Base-by-base conservation (phyloP, 345 rosid genomes). In the Corymbia maculata region DNA sequence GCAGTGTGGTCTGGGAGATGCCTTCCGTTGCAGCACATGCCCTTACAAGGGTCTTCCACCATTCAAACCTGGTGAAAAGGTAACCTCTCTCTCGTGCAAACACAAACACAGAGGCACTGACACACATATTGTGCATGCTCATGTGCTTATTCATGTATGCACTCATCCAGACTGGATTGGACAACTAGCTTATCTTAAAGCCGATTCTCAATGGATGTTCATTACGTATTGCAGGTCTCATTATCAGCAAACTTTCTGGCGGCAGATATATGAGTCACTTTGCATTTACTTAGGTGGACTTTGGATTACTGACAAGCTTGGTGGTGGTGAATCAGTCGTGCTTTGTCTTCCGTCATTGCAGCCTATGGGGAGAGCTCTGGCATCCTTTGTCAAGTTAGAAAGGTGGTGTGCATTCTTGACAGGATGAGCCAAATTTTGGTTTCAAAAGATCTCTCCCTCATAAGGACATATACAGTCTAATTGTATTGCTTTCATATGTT, bases 1-100 rank as follows among this genome's bases (percentile, higher is more conserved):
- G 88, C 94, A 98, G 99, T 95, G 99, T 91, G 99, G 99, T 52
- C 93, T 98, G 2, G 99, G 99, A 85, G 99, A 97, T 91, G 99
- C 99, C 52, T 98, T 98, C 90, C 98, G 99, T 47, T 97, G 99
- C 87, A 75, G 97, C 86, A 94, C 99, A 53, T 98, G 99, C 89
- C 99, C 99, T 85, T 98, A 96, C 93, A 95, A 94, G 90, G 99
- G 99, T 87, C 98, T 96, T 75, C 96, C 98, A 47, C 90, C 97
- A 36, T 97, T 98, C 92, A 97, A 94, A 90, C 93, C 94, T 49
- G 99, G 99, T 22, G 98, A 97, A 91, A 97, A 98, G 99, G 99
- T 98, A 94, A 32, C 52, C 86, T 26, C 87, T 75, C 22, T 86
- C 47, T 45, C 55, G 32, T 32, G 6, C 87, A 52, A 32, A 21